Conservation (phyloP, 2,329 filamentous ascomycete genomes). For the Apiospora saccharicola region DNA sequence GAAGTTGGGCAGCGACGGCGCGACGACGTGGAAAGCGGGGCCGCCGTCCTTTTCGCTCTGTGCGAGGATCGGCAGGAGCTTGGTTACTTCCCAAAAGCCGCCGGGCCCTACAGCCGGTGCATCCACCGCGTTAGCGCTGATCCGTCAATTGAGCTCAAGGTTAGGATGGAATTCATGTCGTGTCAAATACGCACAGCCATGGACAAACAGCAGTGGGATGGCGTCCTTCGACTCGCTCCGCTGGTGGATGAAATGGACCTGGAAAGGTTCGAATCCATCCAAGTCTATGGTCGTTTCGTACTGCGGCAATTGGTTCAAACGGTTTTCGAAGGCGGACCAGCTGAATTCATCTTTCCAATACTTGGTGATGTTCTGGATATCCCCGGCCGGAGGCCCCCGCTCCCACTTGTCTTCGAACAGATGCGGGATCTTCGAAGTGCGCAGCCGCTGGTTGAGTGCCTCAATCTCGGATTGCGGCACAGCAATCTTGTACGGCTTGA, state of each 20-base stretch:
- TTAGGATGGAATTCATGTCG: too few species aligned
- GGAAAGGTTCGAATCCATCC: conserved; percentile 45
- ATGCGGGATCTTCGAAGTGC: too few species aligned
- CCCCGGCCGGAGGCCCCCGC: neutral
- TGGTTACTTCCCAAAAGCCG: conserved; percentile 71
- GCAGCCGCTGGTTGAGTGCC: too few species aligned
- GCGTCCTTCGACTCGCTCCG: conserved; percentile 39
- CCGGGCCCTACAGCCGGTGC: conserved; percentile 58
- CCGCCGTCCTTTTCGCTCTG: conserved; percentile 40
- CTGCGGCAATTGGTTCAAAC: conserved; percentile 46
- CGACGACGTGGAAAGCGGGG: conserved; percentile 62
- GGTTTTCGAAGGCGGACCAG: conserved; percentile 45
- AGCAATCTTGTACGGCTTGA: too few species aligned
- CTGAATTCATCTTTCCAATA: conserved; percentile 35
- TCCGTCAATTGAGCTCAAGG: too few species aligned
- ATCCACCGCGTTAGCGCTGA: too few species aligned
- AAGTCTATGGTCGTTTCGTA: conserved; percentile 45
- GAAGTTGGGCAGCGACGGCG: conserved; percentile 63
- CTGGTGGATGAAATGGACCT: conserved; percentile 49
- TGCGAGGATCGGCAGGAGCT: conserved; percentile 60
- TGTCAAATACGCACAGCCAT: conserved; percentile 35
- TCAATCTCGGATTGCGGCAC: too few species aligned
- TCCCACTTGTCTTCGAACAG: neutral
- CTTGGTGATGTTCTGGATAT: neutral
- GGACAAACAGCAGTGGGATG: conserved; percentile 43